Percentiles rank a stretch among this genome's conserved stretches.
phyloP scores from a whole-genome alignment of 1,284 basidiomycete genomes.

The Ceratobasidium sp. region DNA sequence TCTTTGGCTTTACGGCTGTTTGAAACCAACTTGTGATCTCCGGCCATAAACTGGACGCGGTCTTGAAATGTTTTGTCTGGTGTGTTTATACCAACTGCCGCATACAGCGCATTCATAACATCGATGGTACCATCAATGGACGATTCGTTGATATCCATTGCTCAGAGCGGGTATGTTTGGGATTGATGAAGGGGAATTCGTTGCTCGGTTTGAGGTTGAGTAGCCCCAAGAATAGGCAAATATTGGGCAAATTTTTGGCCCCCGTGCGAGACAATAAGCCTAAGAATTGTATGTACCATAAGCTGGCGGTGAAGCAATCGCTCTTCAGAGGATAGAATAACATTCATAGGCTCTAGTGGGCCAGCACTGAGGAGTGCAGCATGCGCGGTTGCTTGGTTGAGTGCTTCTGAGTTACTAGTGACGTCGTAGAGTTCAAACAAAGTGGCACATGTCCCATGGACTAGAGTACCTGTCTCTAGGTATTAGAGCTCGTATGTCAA shows the following conservation, averaged over 20 bases:
- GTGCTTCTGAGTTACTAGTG: background rate
- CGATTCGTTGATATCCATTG: slow-evolving; percentile 20
- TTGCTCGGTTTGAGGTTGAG: background rate
- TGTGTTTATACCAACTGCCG: slow-evolving; percentile 52
- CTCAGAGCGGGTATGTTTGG: background rate
- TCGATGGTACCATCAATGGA: slow-evolving; percentile 48
- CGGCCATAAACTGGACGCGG: slow-evolving; percentile 54
- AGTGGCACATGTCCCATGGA: slow-evolving; percentile 13
- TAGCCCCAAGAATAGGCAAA: background rate
- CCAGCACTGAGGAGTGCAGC: background rate
- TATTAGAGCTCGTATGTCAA: background rate
- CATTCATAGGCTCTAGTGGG: slow-evolving; percentile 49
- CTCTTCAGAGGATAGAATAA: slow-evolving; percentile 52
- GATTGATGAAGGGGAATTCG: background rate
- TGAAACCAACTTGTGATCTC: slow-evolving; percentile 60
- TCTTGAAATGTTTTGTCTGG: slow-evolving; percentile 40
- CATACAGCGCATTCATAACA: slow-evolving; percentile 56
- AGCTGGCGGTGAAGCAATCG: slow-evolving; percentile 43
- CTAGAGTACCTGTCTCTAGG: background rate
- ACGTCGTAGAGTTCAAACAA: slow-evolving; percentile 2
- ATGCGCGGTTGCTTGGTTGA: background rate
- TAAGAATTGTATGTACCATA: slow-evolving; percentile 55
- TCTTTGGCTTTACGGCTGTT: slow-evolving; percentile 55
- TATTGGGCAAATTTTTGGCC: background rate
- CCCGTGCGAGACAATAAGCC: slow-evolving; percentile 19